Conservation (phyloP, 2,329 filamentous ascomycete species). For the Fusarium secorum region DNA sequence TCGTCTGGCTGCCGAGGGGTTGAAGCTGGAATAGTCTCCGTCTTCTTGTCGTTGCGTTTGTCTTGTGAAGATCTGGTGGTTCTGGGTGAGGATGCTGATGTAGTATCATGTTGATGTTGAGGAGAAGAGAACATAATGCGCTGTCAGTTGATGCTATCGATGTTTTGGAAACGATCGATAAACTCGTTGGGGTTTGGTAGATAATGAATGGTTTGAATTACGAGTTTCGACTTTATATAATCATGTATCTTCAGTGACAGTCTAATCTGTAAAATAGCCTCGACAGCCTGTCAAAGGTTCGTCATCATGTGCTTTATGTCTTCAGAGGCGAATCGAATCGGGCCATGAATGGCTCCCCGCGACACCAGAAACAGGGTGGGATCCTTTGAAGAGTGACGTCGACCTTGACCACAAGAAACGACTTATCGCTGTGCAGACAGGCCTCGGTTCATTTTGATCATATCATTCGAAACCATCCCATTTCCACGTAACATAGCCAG, state of each 20-base stretch:
- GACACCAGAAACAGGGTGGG: conserved; percentile 36
- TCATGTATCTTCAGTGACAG: not conserved
- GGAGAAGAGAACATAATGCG: conserved; percentile 12
- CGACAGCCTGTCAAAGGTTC: conserved; percentile 14
- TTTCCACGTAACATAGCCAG: not conserved
- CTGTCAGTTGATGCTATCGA: not conserved
- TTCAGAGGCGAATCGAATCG: conserved; percentile 34
- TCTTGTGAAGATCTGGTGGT: not conserved
- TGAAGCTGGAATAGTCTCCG: not conserved
- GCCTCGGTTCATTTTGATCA: conserved; percentile 1
- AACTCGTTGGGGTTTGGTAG: not conserved
- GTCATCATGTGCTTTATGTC: conserved; percentile 37
- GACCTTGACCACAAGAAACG: conserved; percentile 13
- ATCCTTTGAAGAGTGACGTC: conserved; percentile 41
- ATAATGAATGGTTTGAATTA: not conserved
- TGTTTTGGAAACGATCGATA: not conserved
- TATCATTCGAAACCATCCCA: not conserved
- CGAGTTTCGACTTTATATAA: not conserved
- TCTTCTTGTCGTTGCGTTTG: not conserved
- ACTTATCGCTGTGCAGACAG: not conserved
- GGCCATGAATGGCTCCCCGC: conserved; percentile 29
- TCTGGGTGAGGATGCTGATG: conserved; percentile 7
- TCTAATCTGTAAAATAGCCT: not conserved
- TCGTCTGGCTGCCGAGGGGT: conserved; percentile 25
- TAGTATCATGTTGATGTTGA: conserved; percentile 4